Conservation (phyloP, 2,329 filamentous ascomycete genomes). For the Arthrocladium fulminans region DNA sequence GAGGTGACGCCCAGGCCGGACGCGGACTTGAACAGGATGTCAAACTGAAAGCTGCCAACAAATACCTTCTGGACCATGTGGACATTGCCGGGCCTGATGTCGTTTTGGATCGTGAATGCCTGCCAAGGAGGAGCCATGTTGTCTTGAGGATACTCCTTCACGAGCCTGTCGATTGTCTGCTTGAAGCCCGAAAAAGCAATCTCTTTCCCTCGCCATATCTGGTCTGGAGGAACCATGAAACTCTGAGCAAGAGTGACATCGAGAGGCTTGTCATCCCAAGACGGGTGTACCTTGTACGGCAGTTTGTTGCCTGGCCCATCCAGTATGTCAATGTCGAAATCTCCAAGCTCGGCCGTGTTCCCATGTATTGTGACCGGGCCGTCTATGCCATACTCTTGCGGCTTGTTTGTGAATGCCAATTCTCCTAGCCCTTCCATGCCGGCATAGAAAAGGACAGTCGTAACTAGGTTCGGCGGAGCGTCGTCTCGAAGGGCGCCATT, state of each 20-base stretch:
- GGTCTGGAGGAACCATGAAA: constrained; percentile 54
- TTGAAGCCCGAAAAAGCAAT: constrained; percentile 57
- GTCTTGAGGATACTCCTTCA: constrained; percentile 52
- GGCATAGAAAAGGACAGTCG: constrained; percentile 72
- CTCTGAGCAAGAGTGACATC: constrained; percentile 70
- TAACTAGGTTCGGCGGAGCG: constrained; percentile 58
- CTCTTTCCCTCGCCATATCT: constrained; percentile 76
- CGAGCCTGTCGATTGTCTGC: constrained; percentile 50
- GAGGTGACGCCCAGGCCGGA: constrained; percentile 51
- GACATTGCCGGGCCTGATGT: constrained; percentile 63
- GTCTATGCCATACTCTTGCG: constrained; percentile 45
- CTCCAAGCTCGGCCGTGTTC: constrained; percentile 60
- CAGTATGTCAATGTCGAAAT: constrained; percentile 71
- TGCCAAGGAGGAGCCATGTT: constrained; percentile 74
- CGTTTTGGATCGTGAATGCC: constrained; percentile 68
- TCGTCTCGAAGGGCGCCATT: constrained; percentile 69
- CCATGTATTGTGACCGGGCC: constrained; percentile 63
- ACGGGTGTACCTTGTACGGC: constrained; percentile 52
- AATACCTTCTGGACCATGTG: constrained; percentile 90
- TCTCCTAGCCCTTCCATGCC: constrained; percentile 67
- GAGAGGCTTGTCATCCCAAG: constrained; percentile 59
- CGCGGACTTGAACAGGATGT: constrained; percentile 77
- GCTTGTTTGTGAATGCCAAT: constrained; percentile 50
- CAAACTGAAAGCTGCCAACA: constrained; percentile 81
- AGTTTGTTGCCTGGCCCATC: constrained; percentile 56